A percentile compares a stretch with the other conserved stretches of the same genome.
phyloP scores from a whole-genome alignment of 2,329 filamentous ascomycete species.

The Fusarium nygamai region DNA sequence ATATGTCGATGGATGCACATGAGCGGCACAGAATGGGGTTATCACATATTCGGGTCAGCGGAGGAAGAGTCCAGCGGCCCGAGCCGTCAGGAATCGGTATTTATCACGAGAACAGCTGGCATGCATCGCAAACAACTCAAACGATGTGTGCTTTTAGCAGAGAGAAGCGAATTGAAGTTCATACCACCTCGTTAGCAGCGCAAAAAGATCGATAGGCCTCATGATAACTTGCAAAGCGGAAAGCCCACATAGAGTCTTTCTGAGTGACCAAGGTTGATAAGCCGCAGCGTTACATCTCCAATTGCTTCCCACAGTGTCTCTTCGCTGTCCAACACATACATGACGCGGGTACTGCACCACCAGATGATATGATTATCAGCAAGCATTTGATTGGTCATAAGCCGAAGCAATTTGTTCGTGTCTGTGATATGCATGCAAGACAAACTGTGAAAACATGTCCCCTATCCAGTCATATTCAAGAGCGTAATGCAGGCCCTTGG shows the following conservation, averaged over 20 bases:
- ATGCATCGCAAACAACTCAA: neutral
- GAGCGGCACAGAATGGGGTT: neutral
- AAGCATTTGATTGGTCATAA: neutral
- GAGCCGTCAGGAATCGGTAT: neutral
- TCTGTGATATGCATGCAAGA: neutral
- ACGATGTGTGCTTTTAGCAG: fast-evolving
- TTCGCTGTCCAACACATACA: neutral
- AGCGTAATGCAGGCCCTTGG: fast-evolving
- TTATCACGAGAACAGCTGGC: neutral
- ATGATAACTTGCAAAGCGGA: too few species aligned
- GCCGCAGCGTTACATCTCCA: neutral
- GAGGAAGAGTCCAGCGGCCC: neutral
- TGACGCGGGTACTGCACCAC: neutral
- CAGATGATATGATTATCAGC: neutral
- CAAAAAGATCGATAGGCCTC: too few species aligned
- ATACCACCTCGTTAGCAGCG: fast-evolving
- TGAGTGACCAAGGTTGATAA: neutral
- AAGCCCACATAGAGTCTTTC: too few species aligned
- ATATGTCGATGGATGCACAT: neutral
- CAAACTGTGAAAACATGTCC: too few species aligned
- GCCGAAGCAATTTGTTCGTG: too few species aligned
- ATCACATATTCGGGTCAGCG: neutral
- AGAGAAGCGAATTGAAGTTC: fast-evolving
- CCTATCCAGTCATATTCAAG: neutral
- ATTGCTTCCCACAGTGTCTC: neutral